phyloP scores from a whole-genome alignment of 345 rosid species.

The Microcos paniculata region DNA sequence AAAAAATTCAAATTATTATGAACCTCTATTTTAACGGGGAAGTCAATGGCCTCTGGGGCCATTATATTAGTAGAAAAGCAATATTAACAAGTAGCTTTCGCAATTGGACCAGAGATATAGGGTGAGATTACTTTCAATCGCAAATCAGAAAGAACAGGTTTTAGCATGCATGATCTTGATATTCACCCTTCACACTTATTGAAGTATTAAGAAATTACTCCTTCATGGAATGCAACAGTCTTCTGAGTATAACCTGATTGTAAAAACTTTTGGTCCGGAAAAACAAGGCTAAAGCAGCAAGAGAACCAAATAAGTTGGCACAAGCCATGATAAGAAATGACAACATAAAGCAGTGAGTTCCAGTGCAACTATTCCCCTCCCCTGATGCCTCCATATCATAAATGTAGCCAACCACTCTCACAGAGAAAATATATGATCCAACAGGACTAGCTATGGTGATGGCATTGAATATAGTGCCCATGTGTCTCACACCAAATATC shows the following conservation, averaged over 20 bases:
- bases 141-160: too few relatives aligned
- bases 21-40: too few relatives aligned
- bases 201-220: not conserved
- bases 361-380: conserved; percentile 31
- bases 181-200: not conserved
- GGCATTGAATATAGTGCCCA: conserved; percentile 56
- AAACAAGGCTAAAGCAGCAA: conserved; percentile 41
- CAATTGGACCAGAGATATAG: too few relatives aligned
- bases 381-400: conserved; percentile 45
- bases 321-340: conserved; percentile 49
- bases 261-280: conserved; percentile 39
- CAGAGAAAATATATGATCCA: conserved; percentile 56
- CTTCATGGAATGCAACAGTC: conserved; percentile 21
- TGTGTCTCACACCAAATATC: conserved; percentile 44
- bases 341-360: conserved; percentile 45
- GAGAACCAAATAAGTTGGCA: conserved; percentile 39
- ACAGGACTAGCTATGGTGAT: conserved; percentile 51
- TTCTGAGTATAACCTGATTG: conserved; percentile 25
- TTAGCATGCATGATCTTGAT: not conserved
- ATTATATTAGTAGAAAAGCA: too few relatives aligned
- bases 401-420: conserved; percentile 45
- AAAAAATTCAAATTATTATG: too few relatives aligned
- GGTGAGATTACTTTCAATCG: too few relatives aligned
- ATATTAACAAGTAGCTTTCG: too few relatives aligned
- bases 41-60: too few relatives aligned